Evolutionary conservation across 495 filamentous ascomycete genomes (phyloP), one percentile per base, ranked within the genome.

Genomic region (Xylaria grammica): DNA sequence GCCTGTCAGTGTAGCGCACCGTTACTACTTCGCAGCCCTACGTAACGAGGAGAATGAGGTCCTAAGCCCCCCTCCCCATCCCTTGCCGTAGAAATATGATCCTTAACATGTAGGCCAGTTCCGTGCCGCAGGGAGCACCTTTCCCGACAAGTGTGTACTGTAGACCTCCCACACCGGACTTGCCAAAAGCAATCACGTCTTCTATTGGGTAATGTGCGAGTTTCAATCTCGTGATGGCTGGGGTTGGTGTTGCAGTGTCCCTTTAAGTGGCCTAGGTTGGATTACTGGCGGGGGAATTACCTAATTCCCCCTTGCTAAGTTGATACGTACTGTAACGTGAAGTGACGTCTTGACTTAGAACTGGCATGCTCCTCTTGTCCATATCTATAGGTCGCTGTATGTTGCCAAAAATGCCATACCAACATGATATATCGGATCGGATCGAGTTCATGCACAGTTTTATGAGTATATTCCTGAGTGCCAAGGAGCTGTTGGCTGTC

Each of bases 391-490:
- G 6, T 11, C 5, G n/a, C 38, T 20, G 55, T 42, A 46, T 29
- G 17, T 42, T 48, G 26, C 6, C 45, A 26, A 45, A n/a, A 26
- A 42, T n/a, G 53, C 11, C 44, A 57, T 29, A 44, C 15, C 22
- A 45, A 36, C 13, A 44, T 15, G 54, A 38, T 15, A 38, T 45
- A 59, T 59, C 56, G 56, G 56, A 48, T 59, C 56, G 56, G 56
- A 59, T 48, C 42, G 29, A 42, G 56, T 5, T 59, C 42, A 34
- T n/a, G 42, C 19, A 48, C 27, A 15, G 10, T 24, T 40, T 26
- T 26, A 24, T 24, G 20, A 56, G 7, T 27, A 26, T 11, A 36
- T 36, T 5, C 32, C 32, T 36, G 32, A 36, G 32, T 11, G 11
- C 32, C 32, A 36, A 36, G 32, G 11, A 36, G 32, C 32, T 36